Conservation (phyloP, 179 eudicot species). For the Beta macrorhiza region DNA sequence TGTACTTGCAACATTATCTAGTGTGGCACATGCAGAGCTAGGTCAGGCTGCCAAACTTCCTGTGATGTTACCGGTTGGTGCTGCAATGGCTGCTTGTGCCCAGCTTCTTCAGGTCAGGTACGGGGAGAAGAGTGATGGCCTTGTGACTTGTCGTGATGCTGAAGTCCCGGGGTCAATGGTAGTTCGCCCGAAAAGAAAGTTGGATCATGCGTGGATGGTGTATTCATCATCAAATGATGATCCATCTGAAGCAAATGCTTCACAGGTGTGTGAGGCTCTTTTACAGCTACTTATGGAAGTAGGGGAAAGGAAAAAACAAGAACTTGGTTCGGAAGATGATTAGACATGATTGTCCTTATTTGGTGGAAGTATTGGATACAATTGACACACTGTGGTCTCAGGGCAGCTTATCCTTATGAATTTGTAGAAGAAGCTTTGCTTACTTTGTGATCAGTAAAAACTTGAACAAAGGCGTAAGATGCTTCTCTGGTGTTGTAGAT, state of each 20-base stretch:
- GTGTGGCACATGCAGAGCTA: conserved; percentile 81
- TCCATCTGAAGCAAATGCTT: conserved; percentile 64
- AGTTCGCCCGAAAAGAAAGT: conserved; percentile 69
- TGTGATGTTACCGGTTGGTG: conserved; percentile 80
- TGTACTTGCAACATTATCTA: conserved; percentile 74
- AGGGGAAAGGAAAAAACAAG: conserved; percentile 50
- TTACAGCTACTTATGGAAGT: conserved; percentile 71
- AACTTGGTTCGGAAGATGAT: conserved; percentile 42
- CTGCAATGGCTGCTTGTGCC: conserved; percentile 88
- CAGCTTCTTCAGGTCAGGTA: conserved; percentile 76
- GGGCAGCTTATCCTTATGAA: neutral
- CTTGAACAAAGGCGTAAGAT: no score
- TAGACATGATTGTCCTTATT: neutral
- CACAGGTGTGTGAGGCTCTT: conserved; percentile 92
- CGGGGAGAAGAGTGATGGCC: conserved; percentile 93
- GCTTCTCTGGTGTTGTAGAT: no score
- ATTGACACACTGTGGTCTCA: neutral
- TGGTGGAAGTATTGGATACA: neutral
- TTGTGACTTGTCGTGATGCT: conserved; percentile 89
- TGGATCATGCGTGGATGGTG: conserved; percentile 99
- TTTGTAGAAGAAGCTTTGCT: neutral
- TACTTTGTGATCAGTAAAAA: no score
- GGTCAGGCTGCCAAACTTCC: conserved; percentile 51
- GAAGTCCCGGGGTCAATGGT: conserved; percentile 95
- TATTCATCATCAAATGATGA: conserved; percentile 75